These are phyloP conservation scores for Cystofilobasidium bisporidii DNA, from an alignment of 768 basidiomycete genomes.

Conservation along the genomic window DNA sequence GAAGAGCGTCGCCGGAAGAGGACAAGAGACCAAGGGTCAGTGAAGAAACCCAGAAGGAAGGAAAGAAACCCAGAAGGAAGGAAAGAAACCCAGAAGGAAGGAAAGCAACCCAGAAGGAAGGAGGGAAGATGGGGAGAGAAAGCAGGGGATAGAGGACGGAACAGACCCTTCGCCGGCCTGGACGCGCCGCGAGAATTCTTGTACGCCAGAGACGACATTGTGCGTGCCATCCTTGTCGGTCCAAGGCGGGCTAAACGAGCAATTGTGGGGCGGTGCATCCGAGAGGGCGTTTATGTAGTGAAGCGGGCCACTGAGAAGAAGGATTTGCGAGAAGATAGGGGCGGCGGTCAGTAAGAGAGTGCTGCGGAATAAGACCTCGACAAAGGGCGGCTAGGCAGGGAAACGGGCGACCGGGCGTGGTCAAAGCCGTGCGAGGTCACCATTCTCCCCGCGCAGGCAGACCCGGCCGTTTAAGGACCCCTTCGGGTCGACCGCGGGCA, in stretches of 20 bases:
- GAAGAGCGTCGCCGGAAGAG: neutral
- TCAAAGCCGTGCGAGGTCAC: too few relatives aligned
- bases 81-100: neutral
- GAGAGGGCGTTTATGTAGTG: slow-evolving; percentile 58
- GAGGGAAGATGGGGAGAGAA: too few relatives aligned
- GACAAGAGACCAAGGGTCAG: too few relatives aligned
- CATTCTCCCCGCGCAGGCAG: too few relatives aligned
- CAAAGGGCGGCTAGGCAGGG: too few relatives aligned
- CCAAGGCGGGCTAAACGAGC: slow-evolving; percentile 64
- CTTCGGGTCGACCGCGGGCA: too few relatives aligned
- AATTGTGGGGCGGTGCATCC: slow-evolving; percentile 64
- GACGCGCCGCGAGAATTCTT: slow-evolving; percentile 61
- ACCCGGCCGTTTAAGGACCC: too few relatives aligned
- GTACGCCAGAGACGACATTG: slow-evolving; percentile 69
- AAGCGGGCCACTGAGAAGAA: slow-evolving; percentile 9
- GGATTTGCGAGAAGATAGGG: neutral
- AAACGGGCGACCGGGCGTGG: too few relatives aligned
- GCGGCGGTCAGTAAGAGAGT: neutral
- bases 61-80: too few relatives aligned
- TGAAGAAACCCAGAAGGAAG: neutral
- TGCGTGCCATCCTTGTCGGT: slow-evolving; percentile 49
- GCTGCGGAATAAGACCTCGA: neutral
- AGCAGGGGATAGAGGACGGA: too few relatives aligned
- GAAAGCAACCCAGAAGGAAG: neutral
- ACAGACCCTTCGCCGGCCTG: slow-evolving; percentile 39